Evolutionary conservation across 306 rosid genomes (phyloP).

Genomic region (Cicer arietinum): DNA sequence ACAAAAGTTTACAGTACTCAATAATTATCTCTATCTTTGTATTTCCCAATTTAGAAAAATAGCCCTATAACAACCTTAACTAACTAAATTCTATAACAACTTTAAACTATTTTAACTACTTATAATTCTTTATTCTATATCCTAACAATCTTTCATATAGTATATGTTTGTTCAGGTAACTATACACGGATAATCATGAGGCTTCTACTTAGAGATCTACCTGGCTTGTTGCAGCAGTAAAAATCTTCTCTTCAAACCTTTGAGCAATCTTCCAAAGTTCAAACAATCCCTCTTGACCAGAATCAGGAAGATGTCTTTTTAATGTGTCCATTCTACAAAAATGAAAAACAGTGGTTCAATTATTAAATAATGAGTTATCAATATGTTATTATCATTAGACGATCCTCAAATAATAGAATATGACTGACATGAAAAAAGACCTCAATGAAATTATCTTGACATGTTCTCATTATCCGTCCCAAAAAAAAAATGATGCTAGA

Average conservation of each 20-base stretch:
- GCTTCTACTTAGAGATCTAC: slow-evolving; percentile 44
- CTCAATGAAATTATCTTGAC: background rate
- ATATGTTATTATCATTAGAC: slow-evolving; percentile 26
- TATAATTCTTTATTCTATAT: no score
- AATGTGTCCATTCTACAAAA: slow-evolving; percentile 75
- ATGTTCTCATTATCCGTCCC: background rate
- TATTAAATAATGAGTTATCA: slow-evolving; percentile 17
- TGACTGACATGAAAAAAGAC: slow-evolving; percentile 1
- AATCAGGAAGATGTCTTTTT: slow-evolving; percentile 79
- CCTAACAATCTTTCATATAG: background rate
- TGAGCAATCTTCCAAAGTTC: slow-evolving; percentile 81
- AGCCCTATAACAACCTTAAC: no score
- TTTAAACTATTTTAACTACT: no score
- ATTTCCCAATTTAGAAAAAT: no score
- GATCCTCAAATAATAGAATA: slow-evolving; percentile 14
- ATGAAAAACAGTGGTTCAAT: slow-evolving; percentile 26
- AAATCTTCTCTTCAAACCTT: slow-evolving; percentile 88
- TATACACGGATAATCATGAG: slow-evolving; percentile 3
- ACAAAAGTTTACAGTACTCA: no score
- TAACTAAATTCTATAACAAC: no score
- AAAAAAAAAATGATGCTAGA: background rate
- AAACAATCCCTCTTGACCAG: slow-evolving; percentile 72
- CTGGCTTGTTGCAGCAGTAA: slow-evolving; percentile 73
- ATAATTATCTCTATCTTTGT: no score
- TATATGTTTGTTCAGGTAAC: background rate